A percentile compares a stretch with the other conserved stretches of the same genome.
Conservation (phyloP, 257 asterid genomes). For the Ilex asprella region DNA sequence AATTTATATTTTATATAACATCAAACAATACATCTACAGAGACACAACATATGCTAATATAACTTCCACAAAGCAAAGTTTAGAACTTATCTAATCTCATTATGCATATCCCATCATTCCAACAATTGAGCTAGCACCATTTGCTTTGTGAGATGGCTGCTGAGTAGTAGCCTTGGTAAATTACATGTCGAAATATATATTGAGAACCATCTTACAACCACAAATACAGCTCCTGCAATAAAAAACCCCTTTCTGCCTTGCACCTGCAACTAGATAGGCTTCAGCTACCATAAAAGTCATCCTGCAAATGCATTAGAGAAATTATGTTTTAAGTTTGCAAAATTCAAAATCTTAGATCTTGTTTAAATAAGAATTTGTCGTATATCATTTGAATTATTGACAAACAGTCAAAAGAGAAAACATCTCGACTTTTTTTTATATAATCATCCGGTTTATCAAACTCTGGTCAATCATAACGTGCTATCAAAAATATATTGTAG, state of each 20-base stretch:
- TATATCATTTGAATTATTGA: too few relatives aligned
- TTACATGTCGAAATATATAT: conserved; percentile 63
- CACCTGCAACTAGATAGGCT: conserved; percentile 76
- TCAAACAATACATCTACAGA: too few relatives aligned
- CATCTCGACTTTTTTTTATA: too few relatives aligned
- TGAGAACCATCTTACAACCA: conserved; percentile 58
- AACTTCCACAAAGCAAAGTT: not conserved
- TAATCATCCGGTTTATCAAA: too few relatives aligned
- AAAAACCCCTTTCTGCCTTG: conserved; percentile 76
- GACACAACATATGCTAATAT: too few relatives aligned
- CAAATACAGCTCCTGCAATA: conserved; percentile 92
- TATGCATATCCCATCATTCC: conserved; percentile 52
- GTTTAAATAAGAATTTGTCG: too few relatives aligned
- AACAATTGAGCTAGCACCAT: conserved; percentile 35
- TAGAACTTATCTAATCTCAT: not conserved
- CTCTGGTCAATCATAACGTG: too few relatives aligned
- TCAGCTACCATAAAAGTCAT: conserved; percentile 64
- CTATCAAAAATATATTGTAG: too few relatives aligned
- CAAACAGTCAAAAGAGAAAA: too few relatives aligned
- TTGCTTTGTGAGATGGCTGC: conserved; percentile 47
- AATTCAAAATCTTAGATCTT: too few relatives aligned
- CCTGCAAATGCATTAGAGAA: conserved; percentile 29
- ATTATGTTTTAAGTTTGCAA: too few relatives aligned
- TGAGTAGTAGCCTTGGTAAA: conserved; percentile 59
- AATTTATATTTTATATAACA: too few relatives aligned